Evolutionary conservation across 192 early-diverging fungal species (phyloP).

Genomic region (Jimgerdemannia lactiflua): DNA sequence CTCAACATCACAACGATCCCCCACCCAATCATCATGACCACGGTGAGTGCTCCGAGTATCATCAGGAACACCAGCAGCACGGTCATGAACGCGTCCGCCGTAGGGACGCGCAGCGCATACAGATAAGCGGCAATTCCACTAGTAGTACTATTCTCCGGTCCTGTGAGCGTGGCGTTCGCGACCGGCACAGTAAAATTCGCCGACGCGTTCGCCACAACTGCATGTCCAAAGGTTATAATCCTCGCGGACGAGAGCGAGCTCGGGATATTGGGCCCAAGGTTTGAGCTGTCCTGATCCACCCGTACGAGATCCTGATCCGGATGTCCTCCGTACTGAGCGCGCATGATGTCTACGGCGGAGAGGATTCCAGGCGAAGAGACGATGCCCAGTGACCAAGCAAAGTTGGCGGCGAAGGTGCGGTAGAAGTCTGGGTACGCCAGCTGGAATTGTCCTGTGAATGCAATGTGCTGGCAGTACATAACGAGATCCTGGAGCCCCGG

Average conservation of each 20-base stretch:
- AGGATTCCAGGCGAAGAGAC: constrained; percentile 4
- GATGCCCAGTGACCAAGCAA: constrained; percentile 13
- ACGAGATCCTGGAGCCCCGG: constrained; percentile 5
- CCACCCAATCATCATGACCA: constrained; percentile 2
- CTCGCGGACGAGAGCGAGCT: too few species aligned
- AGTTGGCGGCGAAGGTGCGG: constrained; percentile 4
- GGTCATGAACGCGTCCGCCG: constrained; percentile 4
- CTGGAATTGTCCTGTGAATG: constrained; percentile 3
- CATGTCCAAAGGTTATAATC: too few species aligned
- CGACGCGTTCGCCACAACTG: too few species aligned
- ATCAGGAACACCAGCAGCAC: constrained; percentile 5
- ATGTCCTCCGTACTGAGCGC: not conserved
- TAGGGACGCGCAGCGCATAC: constrained; percentile 4
- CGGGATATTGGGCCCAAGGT: too few species aligned
- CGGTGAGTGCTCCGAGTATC: constrained; percentile 3
- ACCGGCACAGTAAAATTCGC: too few species aligned
- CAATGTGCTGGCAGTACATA: constrained; percentile 7
- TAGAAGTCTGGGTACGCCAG: constrained; percentile 11
- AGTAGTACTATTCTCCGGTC: constrained; percentile 1
- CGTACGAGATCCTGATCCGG: not conserved
- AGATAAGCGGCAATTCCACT: constrained; percentile 5
- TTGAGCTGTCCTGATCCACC: too few species aligned
- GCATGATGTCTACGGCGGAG: not conserved
- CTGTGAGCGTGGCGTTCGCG: not conserved
- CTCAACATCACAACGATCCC: not conserved